phyloP scores from a whole-genome alignment of 140 eudicot genomes.

The Oenanthe javanica region DNA sequence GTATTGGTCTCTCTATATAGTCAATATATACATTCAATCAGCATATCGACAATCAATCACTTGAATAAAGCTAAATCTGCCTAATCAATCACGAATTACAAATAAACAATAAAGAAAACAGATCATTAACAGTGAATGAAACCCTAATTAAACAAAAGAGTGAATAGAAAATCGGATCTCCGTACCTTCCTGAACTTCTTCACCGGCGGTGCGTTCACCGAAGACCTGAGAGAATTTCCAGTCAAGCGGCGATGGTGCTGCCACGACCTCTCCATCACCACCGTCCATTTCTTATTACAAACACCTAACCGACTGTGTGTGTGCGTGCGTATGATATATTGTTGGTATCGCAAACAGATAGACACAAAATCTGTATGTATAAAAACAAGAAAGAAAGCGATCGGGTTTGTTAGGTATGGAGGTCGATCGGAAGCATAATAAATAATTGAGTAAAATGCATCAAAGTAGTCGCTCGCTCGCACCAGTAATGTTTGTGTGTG shows the following conservation, averaged over 20 bases:
- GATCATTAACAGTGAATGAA: slow-evolving; percentile 23
- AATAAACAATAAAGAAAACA: slow-evolving; percentile 3
- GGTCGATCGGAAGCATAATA: not conserved
- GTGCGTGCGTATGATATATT: too few relatives aligned
- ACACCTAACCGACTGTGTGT: not conserved
- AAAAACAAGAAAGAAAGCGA: not conserved
- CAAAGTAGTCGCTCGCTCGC: not conserved
- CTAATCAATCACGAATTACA: not conserved
- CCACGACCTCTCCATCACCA: slow-evolving; percentile 58
- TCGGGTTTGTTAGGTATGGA: not conserved
- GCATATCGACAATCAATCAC: not conserved
- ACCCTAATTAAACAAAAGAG: slow-evolving; percentile 25
- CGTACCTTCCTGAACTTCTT: slow-evolving; percentile 96
- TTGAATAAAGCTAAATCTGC: not conserved
- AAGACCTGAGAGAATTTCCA: slow-evolving; percentile 99
- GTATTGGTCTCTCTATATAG: not conserved
- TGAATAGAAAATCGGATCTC: slow-evolving; percentile 17
- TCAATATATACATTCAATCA: not conserved
- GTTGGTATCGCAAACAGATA: not conserved
- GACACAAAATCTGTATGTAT: not conserved
- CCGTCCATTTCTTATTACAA: slow-evolving; percentile 38
- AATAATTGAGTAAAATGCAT: not conserved
- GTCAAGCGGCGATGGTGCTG: slow-evolving; percentile 75
- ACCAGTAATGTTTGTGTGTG: not conserved
- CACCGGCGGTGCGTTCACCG: slow-evolving; percentile 98